Conservation (phyloP, 805 yeast genomes). For the Priceomyces carsonii region DNA sequence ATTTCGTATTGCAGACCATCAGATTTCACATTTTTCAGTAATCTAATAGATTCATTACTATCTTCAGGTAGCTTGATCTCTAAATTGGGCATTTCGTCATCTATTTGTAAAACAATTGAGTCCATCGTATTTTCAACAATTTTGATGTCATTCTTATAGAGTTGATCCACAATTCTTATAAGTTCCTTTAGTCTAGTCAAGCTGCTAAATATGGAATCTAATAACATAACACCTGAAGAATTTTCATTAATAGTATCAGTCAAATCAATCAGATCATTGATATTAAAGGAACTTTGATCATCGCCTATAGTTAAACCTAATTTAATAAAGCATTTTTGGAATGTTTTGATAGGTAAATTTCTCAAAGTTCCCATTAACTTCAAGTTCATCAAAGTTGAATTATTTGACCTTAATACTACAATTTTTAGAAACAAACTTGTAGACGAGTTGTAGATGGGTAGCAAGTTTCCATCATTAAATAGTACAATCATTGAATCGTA, state of each 20-base stretch:
- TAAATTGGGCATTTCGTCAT: conserved; percentile 20
- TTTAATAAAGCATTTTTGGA: conserved; percentile 17
- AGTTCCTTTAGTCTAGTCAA: conserved; percentile 32
- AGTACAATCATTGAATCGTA: conserved; percentile 26
- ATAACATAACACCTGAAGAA: conserved; percentile 11
- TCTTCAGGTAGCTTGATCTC: conserved; percentile 19
- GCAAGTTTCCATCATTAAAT: conserved; percentile 25
- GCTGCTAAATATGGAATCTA: conserved; percentile 27
- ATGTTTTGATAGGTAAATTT: conserved; percentile 21
- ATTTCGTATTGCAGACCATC: conserved; percentile 9
- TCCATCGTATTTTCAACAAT: conserved; percentile 27
- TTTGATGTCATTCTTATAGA: conserved; percentile 25
- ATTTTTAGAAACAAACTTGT: conserved; percentile 34
- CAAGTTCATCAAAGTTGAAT: conserved; percentile 25
- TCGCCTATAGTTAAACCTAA: conserved; percentile 22
- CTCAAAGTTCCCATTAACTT: conserved; percentile 26
- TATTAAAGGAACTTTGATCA: conserved; percentile 25
- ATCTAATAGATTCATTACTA: conserved; percentile 12
- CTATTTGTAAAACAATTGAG: conserved; percentile 29
- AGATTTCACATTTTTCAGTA: conserved; percentile 10
- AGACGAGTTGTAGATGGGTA: conserved; percentile 35
- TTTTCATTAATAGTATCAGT: conserved; percentile 22
- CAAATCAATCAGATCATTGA: conserved; percentile 28
- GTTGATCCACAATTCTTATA: conserved; percentile 34
- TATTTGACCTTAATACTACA: conserved; percentile 19